Evolutionary conservation across 2,329 filamentous ascomycete species (phyloP).

Genomic region (Orbilia brochopaga): DNA sequence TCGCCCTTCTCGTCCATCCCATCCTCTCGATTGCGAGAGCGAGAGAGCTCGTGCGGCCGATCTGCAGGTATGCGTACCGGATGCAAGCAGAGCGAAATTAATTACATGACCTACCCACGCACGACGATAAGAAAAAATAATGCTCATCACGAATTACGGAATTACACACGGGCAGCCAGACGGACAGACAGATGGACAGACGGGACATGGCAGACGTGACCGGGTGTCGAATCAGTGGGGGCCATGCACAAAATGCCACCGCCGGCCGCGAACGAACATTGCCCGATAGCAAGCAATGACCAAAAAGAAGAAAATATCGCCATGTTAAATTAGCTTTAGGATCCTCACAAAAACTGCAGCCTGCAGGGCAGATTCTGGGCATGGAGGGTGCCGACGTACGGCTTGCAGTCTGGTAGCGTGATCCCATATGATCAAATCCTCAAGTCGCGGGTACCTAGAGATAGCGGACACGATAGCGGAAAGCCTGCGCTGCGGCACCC

Average conservation of each 20-base stretch:
- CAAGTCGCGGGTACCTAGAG: background rate
- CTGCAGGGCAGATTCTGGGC: slow-evolving; percentile 3
- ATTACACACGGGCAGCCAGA: no score
- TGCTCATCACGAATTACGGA: background rate
- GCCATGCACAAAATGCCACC: no score
- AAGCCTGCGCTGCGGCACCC: no score
- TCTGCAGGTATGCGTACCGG: background rate
- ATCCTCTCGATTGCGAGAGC: background rate
- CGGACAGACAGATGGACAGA: background rate
- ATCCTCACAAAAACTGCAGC: background rate
- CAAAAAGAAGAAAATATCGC: no score
- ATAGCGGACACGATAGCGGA: background rate
- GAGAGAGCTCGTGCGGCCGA: background rate
- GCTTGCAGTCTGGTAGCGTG: background rate
- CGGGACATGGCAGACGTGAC: background rate
- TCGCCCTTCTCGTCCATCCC: background rate
- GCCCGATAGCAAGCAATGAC: no score
- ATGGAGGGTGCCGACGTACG: background rate
- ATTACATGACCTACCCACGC: no score
- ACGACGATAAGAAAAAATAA: background rate
- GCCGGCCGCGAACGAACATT: no score
- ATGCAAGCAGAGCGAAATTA: background rate
- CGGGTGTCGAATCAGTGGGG: background rate
- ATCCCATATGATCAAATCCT: background rate
- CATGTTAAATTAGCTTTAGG: no score